A percentile compares a stretch with the other conserved stretches of the same genome.
phyloP scores from a whole-genome alignment of 441 rosid genomes.

The Brassica hybrid region DNA sequence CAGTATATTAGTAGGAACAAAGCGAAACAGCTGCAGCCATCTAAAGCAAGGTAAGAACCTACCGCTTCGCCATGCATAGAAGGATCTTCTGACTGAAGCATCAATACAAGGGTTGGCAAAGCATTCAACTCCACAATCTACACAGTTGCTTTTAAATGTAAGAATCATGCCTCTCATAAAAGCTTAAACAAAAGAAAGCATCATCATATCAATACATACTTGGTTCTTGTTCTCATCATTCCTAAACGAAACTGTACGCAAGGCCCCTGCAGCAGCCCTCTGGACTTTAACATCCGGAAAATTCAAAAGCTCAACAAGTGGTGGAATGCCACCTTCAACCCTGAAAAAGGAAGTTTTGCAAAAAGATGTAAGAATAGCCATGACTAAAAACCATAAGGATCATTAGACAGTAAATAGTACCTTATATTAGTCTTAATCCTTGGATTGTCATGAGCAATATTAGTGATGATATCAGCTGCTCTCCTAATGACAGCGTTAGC shows the following conservation, averaged over 20 bases:
- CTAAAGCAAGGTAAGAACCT: slow-evolving; percentile 37
- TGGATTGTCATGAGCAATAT: slow-evolving; percentile 72
- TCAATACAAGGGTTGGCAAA: slow-evolving; percentile 63
- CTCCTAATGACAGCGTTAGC: slow-evolving; percentile 57
- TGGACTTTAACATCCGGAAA: slow-evolving; percentile 62
- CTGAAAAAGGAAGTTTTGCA: slow-evolving; percentile 38
- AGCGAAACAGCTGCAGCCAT: not conserved
- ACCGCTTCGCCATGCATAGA: slow-evolving; percentile 77
- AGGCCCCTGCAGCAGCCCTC: slow-evolving; percentile 77
- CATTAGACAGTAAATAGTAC: slow-evolving; percentile 32
- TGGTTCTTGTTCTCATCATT: slow-evolving; percentile 69
- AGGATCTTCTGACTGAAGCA: slow-evolving; percentile 69
- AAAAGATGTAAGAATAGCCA: slow-evolving; percentile 21
- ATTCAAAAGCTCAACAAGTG: slow-evolving; percentile 66
- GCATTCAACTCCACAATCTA: slow-evolving; percentile 75
- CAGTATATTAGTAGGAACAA: slow-evolving; percentile 26
- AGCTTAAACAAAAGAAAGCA: not conserved
- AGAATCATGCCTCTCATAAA: slow-evolving; percentile 13
- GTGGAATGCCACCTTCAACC: slow-evolving; percentile 72
- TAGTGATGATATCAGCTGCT: slow-evolving; percentile 70
- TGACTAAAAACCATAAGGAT: not conserved
- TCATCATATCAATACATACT: slow-evolving; percentile 44
- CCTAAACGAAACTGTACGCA: slow-evolving; percentile 70
- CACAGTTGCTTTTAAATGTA: slow-evolving; percentile 21
- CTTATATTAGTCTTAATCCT: slow-evolving; percentile 60